Evolutionary conservation across 352 stramenopile species (phyloP).

Genomic region (Paralagenidium karlingii): DNA sequence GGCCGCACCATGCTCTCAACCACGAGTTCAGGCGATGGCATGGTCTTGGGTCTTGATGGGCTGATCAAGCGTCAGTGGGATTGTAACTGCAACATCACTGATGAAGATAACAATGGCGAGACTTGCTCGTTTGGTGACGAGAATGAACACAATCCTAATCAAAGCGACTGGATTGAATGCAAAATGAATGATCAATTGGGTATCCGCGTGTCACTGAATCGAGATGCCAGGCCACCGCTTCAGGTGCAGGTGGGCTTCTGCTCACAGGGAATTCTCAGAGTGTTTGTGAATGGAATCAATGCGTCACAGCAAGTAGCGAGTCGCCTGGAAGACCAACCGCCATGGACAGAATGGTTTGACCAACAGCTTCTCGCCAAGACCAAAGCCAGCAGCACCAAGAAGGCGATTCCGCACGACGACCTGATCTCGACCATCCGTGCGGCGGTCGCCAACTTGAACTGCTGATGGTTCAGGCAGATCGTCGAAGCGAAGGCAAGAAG

Average conservation of each 20-base stretch:
- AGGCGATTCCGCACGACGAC: constrained; percentile 1
- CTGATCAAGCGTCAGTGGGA: constrained; percentile 55
- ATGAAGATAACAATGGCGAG: background rate
- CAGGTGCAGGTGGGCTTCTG: too few species aligned
- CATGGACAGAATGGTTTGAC: constrained; percentile 3
- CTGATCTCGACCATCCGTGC: constrained; percentile 5
- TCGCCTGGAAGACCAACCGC: background rate
- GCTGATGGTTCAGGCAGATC: too few species aligned
- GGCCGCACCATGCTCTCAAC: constrained; percentile 62
- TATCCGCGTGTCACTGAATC: too few species aligned
- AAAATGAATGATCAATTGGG: too few species aligned
- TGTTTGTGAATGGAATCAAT: too few species aligned
- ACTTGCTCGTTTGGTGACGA: constrained; percentile 2
- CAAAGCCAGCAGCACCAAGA: background rate
- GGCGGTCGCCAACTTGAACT: background rate
- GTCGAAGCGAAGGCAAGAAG: too few species aligned
- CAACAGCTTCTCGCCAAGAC: constrained; percentile 2
- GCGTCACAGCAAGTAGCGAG: constrained; percentile 2
- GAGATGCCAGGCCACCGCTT: too few species aligned
- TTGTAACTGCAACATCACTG: background rate
- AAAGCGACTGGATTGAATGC: too few species aligned
- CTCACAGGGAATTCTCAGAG: too few species aligned
- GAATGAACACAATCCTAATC: background rate
- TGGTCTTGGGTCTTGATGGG: constrained; percentile 34
- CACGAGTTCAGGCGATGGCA: constrained; percentile 37